phyloP scores from a whole-genome alignment of 78 protist genomes.

The Dictyostelium intermedium region DNA sequence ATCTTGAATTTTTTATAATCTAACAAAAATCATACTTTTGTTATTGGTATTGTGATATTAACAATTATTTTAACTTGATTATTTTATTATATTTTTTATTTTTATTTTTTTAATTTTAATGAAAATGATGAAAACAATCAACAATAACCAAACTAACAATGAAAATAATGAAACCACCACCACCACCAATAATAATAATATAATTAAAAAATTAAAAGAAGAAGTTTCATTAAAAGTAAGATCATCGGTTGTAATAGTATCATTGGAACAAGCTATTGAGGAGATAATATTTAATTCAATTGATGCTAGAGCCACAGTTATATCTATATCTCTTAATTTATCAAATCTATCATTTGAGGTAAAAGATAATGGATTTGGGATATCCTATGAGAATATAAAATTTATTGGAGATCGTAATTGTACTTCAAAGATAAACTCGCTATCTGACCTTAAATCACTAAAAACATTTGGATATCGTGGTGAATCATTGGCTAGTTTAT shows the following conservation, averaged over 20 bases:
- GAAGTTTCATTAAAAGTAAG: conserved; percentile 27
- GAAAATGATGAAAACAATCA: too few species aligned
- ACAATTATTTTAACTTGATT: not conserved
- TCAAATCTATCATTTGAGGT: conserved; percentile 34
- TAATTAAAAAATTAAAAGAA: conserved; percentile 20
- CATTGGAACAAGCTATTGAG: conserved; percentile 57
- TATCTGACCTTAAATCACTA: conserved; percentile 7
- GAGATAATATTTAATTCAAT: conserved; percentile 58
- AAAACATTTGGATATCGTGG: conserved; percentile 61
- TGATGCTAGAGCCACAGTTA: conserved; percentile 16
- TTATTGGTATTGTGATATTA: not conserved
- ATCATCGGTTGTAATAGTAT: conserved; percentile 10
- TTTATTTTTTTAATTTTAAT: too few species aligned
- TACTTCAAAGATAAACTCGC: conserved; percentile 14
- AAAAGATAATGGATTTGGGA: conserved; percentile 32
- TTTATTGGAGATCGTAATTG: conserved; percentile 23
- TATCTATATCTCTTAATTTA: not conserved
- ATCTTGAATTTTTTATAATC: not conserved
- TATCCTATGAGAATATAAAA: not conserved
- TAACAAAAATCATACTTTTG: not conserved
- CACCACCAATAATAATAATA: not conserved
- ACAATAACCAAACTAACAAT: too few species aligned
- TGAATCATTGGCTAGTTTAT: conserved; percentile 30
- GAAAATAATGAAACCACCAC: not conserved
- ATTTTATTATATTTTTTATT: too few species aligned